Evolutionary conservation across 805 yeast genomes (phyloP), one percentile per base, ranked within the genome.

Genomic region (Saturnispora zaruensis): DNA sequence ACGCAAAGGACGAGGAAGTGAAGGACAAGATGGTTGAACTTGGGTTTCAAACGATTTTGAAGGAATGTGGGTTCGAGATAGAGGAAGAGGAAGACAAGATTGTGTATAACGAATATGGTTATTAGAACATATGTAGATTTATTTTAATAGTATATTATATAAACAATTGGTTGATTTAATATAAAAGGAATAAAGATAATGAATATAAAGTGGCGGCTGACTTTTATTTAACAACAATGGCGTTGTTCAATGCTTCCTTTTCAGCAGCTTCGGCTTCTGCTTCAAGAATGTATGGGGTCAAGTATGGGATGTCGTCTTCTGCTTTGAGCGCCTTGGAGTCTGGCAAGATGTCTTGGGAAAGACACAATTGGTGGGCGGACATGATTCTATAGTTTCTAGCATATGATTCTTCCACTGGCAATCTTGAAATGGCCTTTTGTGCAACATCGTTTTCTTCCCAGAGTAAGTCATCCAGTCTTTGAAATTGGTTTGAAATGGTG

Each of bases 181-280:
- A 51, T 21, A 30, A 28, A 21, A 23, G 14, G 24, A 37, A 28
- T 25, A 47, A 36, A 45, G 20, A 45, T 26, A 45, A 28, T 20
- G 21, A 36, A 16, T 36, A 18, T 33, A 33, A 36, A 36, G 13
- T 28, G 32, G 32, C 32, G 32, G 13, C 13, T 13, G 9, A 28
- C 9, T 46, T 42, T 46, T 57, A 58, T 55, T 61, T 60, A 50
- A 57, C 59, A 46, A 61, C 51, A 51, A 74, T 72, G 59, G 87
- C 75, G 77, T 87, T 84, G 77, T 93, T 96, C 65, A 93, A 81
- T 65, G 84, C 93, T 55, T 77, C 82, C 73, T 84, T 88, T 76
- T 93, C 99, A 56, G 77, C 75, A 45, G 82, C 84, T 70, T 87
- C 97, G 61, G 87, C 87, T 75, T 93, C 98, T 54, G 91, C 95